A percentile compares a stretch with the other conserved stretches of the same genome.
Evolutionary conservation across 495 filamentous ascomycete genomes (phyloP).

Genomic region (Podospora pseudopauciseta): DNA sequence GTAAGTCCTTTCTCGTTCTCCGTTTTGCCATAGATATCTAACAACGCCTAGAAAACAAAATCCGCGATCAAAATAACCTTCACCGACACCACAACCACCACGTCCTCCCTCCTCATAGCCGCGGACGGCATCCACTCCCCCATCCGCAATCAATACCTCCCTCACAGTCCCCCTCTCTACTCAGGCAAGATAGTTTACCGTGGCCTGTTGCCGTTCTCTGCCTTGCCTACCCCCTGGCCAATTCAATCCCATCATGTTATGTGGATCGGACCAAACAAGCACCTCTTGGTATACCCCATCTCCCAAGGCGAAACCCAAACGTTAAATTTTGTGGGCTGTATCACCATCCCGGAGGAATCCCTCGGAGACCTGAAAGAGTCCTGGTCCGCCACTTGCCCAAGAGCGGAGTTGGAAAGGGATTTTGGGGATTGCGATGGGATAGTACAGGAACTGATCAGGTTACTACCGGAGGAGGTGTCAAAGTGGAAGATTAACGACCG

Average conservation of each 20-base stretch:
- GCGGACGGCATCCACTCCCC: conserved; percentile 54
- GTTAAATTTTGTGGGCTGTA: conserved; percentile 50
- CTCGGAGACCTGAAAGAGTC: conserved; percentile 31
- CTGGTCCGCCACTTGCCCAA: conserved; percentile 35
- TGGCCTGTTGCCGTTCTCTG: conserved; percentile 46
- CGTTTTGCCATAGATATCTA: background rate
- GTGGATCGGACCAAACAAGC: conserved; percentile 43
- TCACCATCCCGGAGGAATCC: conserved; percentile 28
- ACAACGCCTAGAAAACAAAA: background rate
- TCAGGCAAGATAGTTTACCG: conserved; percentile 48
- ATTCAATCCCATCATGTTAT: conserved; percentile 25
- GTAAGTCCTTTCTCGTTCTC: background rate
- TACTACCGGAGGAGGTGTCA: conserved; percentile 29
- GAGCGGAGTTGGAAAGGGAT: conserved; percentile 33
- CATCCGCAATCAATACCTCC: conserved; percentile 37
- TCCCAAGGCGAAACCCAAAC: conserved; percentile 27
- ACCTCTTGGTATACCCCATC: conserved; percentile 48
- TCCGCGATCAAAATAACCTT: conserved; percentile 25
- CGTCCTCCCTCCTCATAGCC: conserved; percentile 45
- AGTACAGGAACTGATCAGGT: conserved; percentile 28
- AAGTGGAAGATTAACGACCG: conserved; percentile 46
- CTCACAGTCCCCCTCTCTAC: conserved; percentile 37
- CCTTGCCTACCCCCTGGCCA: conserved; percentile 33
- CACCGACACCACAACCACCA: conserved; percentile 27
- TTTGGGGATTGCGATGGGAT: conserved; percentile 33